phyloP scores from a whole-genome alignment of 2,329 filamentous ascomycete genomes.

The Pseudocercospora ulei region DNA sequence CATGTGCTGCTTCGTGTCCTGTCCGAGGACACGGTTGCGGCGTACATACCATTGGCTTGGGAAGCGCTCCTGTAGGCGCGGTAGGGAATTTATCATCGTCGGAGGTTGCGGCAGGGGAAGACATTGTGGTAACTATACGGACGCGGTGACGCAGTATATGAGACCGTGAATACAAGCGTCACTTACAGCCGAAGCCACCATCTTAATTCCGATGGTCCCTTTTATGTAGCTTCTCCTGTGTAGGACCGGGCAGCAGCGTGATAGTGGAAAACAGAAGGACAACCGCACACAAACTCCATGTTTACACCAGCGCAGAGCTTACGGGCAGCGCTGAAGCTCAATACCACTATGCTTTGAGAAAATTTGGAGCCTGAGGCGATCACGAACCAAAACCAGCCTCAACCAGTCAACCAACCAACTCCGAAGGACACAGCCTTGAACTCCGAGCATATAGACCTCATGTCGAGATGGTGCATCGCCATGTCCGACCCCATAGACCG shows the following conservation, averaged over 20 bases:
- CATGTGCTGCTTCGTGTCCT: background rate
- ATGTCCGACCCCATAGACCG: slow-evolving; percentile 53
- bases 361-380: no score
- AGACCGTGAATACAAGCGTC: slow-evolving; percentile 1
- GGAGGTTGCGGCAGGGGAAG: slow-evolving; percentile 26
- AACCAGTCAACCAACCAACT: no score
- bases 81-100: slow-evolving; percentile 18
- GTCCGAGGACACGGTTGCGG: no score
- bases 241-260: slow-evolving; percentile 7
- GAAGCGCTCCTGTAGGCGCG: slow-evolving; percentile 14
- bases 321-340: no score
- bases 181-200: background rate
- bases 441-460: no score
- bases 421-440: no score
- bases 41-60: slow-evolving; percentile 19
- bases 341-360: no score
- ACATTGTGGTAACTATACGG: slow-evolving; percentile 28
- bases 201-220: slow-evolving; percentile 2
- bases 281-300: background rate
- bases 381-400: no score
- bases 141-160: slow-evolving; percentile 12
- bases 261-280: background rate
- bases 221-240: background rate
- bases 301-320: no score
- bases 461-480: slow-evolving; percentile 1